Percentiles rank a stretch among this genome's conserved stretches.
Conservation (phyloP, 108 stramenopile genomes). For the Nitzschia inconspicua region DNA sequence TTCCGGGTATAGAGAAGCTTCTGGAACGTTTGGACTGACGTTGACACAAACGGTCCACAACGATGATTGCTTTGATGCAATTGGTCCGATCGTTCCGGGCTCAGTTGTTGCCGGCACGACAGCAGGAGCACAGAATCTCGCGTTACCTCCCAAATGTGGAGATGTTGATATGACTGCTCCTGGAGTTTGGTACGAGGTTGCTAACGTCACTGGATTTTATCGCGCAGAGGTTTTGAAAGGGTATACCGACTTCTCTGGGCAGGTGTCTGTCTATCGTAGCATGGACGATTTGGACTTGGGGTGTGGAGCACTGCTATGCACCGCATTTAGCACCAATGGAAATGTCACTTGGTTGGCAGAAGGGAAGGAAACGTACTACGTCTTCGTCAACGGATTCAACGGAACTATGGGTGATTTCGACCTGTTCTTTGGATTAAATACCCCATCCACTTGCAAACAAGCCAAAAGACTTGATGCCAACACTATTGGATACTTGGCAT, state of each 20-base stretch:
- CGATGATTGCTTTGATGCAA: slow-evolving; percentile 8
- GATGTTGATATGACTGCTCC: not conserved
- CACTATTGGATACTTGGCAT: not conserved
- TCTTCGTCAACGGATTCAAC: slow-evolving; percentile 16
- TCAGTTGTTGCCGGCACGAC: slow-evolving; percentile 19
- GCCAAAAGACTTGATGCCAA: slow-evolving; percentile 9
- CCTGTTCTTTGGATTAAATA: slow-evolving; percentile 10
- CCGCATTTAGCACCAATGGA: slow-evolving; percentile 14
- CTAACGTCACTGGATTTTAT: slow-evolving; percentile 10
- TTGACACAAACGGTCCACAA: not conserved
- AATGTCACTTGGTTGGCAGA: slow-evolving; percentile 8
- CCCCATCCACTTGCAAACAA: slow-evolving; percentile 7
- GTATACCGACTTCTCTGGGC: slow-evolving; percentile 10
- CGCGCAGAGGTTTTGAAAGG: slow-evolving; percentile 10
- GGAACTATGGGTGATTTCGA: slow-evolving; percentile 13
- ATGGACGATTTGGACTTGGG: not conserved
- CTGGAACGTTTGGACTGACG: slow-evolving; percentile 20
- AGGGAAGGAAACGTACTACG: slow-evolving; percentile 12
- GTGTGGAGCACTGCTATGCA: slow-evolving; percentile 17
- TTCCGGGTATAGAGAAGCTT: slow-evolving; percentile 20
- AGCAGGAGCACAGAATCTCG: not conserved
- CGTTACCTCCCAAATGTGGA: slow-evolving; percentile 6
- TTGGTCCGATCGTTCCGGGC: slow-evolving; percentile 11
- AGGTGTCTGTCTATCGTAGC: slow-evolving; percentile 27
- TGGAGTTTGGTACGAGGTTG: slow-evolving; percentile 31